Evolutionary conservation across 495 filamentous ascomycete species (phyloP).

Genomic region (Ramalina intermedia): DNA sequence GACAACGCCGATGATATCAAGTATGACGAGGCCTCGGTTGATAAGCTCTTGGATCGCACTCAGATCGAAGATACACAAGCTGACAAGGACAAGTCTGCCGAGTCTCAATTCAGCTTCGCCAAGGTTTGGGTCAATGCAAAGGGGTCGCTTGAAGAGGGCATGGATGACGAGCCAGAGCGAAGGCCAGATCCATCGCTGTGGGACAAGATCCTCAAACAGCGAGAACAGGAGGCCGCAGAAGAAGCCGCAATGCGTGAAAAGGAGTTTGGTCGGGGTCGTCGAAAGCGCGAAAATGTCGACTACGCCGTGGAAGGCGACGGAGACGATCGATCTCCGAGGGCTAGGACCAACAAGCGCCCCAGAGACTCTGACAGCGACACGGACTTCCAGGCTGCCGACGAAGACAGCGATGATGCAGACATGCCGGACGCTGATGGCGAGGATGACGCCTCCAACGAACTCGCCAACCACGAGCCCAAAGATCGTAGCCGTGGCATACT

Average conservation of each 20-base stretch:
- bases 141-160: conserved; percentile 42
- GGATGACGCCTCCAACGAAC: conserved; percentile 8
- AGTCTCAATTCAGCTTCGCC: conserved; percentile 78
- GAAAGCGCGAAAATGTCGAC: conserved; percentile 31
- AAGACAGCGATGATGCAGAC: conserved; percentile 20
- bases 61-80: conserved; percentile 57
- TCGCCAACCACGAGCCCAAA: conserved; percentile 1
- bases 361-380: conserved; percentile 29
- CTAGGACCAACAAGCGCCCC: not conserved
- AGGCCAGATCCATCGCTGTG: conserved; percentile 52
- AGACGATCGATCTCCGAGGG: not conserved
- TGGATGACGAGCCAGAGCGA: conserved; percentile 37
- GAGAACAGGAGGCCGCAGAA: conserved; percentile 57
- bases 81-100: conserved; percentile 42
- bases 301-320: conserved; percentile 6
- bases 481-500: not conserved
- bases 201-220: conserved; percentile 74
- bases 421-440: conserved; percentile 19
- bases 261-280: conserved; percentile 69
- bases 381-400: conserved; percentile 34
- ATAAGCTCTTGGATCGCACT: conserved; percentile 77
- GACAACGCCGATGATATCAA: conserved; percentile 48
- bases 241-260: conserved; percentile 51
- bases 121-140: conserved; percentile 84
- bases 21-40: conserved; percentile 69